Percentiles rank a stretch among this genome's conserved stretches.
These are phyloP conservation scores for Capsella rubella DNA, from an alignment of 441 rosid species.

Conservation along the genomic window DNA sequence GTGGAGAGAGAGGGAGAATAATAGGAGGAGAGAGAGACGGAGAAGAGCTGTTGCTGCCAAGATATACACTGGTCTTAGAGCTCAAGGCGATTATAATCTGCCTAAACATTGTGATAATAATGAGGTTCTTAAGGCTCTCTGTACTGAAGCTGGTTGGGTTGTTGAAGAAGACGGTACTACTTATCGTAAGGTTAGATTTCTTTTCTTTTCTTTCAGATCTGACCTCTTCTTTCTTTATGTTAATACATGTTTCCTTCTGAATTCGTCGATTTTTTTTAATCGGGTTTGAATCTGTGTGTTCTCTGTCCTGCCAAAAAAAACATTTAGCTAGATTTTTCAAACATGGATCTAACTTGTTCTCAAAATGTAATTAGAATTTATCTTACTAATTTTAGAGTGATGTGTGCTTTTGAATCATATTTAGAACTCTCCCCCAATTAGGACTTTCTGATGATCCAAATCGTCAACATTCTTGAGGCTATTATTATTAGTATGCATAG, in stretches of 20 bases:
- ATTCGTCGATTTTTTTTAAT: background rate
- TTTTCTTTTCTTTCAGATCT: slow-evolving; percentile 23
- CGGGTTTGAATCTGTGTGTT: slow-evolving; percentile 2
- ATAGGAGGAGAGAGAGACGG: slow-evolving; percentile 89
- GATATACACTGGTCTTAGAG: slow-evolving; percentile 81
- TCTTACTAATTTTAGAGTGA: slow-evolving; percentile 6
- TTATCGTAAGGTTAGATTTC: slow-evolving; percentile 73
- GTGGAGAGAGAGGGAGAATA: slow-evolving; percentile 96
- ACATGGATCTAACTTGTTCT: slow-evolving; percentile 23
- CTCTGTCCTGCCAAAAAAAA: no score
- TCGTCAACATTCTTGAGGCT: slow-evolving; percentile 9
- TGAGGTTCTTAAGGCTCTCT: slow-evolving; percentile 91
- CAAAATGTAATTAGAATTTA: background rate
- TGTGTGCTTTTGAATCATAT: background rate
- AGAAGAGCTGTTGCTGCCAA: slow-evolving; percentile 90
- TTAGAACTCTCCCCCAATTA: background rate
- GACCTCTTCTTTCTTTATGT: slow-evolving; percentile 10
- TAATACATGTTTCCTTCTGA: slow-evolving; percentile 4
- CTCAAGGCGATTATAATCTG: slow-evolving; percentile 83
- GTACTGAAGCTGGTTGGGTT: slow-evolving; percentile 94
- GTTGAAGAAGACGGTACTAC: slow-evolving; percentile 97
- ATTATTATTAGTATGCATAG: slow-evolving; percentile 13
- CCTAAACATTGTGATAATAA: slow-evolving; percentile 99
- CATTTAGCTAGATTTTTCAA: no score
- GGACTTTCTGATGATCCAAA: background rate